Evolutionary conservation across 2,329 filamentous ascomycete species (phyloP), one percentile per base, ranked within the genome.

Genomic region (Lanzia echinophila): DNA sequence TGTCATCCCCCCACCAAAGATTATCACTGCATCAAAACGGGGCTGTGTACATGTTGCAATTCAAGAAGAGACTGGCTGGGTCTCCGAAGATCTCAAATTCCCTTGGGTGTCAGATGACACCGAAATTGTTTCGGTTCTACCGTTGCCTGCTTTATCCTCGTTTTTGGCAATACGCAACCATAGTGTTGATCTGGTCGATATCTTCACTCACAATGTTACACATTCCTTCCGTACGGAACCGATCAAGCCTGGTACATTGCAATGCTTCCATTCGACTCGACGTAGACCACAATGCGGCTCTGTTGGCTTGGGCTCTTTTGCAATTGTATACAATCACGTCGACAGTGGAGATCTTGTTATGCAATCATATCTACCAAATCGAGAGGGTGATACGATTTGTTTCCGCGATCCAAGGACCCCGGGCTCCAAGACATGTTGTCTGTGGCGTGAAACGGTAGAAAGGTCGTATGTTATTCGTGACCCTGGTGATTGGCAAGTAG

Each of bases 401-500:
- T 77, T 84, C 49, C 75, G 76, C 43, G 72, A 76, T 55, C 71
- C 72, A 1, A 64, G 62, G 2, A 70, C 68, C 0, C 68, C 71
- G 1, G 69, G 69, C 0, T 70, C 67, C 15, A 71, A 72, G 34
- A 72, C 70, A 6, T 79, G 74, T 56, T 79, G 75, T 57, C 66
- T 72, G 1, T 83, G 79, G 79, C 64, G 68, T 6, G 73, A 76
- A 20, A 76, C 79, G 1, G 75, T 71, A 15, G 76, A 82, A 60
- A 68, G 73, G 2, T 75, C 71, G 38, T 76, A 78, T 45, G 74
- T 72, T 8, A 73, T 89, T 7, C 68, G 74, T n/a, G 78, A 84
- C 36, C 83, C 84, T 0, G 86, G 86, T 0, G 67, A 71, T 0
- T 90, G 86, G 86, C 79, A 84, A 56, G 72, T 80, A 1, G 72